Evolutionary conservation across 1,284 basidiomycete species (phyloP).

Genomic region (Peniophora sp.): DNA sequence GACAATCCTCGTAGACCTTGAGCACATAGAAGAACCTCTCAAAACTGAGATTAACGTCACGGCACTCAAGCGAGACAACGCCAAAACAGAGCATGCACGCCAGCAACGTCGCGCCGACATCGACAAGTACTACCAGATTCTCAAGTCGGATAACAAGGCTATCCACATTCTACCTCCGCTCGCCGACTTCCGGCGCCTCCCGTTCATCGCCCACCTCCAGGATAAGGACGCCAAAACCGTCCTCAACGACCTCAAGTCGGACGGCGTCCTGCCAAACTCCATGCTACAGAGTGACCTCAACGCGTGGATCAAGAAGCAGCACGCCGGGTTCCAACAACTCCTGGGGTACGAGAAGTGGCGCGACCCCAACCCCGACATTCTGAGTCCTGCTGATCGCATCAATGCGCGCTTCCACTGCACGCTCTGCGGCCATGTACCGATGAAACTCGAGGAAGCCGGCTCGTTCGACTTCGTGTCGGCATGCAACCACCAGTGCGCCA

Average conservation of each 20-base stretch:
- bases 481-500: constrained; percentile 48
- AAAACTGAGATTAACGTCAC: constrained; percentile 22
- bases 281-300: constrained; percentile 26
- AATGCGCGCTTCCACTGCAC: constrained; percentile 53
- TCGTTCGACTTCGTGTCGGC: constrained; percentile 48
- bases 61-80: constrained; percentile 17
- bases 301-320: constrained; percentile 14
- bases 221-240: constrained; percentile 5
- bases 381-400: constrained; percentile 26
- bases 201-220: constrained; percentile 31
- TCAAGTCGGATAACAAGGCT: constrained; percentile 15
- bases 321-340: constrained; percentile 30
- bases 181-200: constrained; percentile 34
- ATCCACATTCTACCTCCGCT: constrained; percentile 29
- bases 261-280: not conserved
- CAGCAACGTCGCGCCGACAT: constrained; percentile 17
- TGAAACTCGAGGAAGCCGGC: constrained; percentile 25
- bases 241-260: not conserved
- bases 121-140: constrained; percentile 25
- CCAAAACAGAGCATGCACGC: constrained; percentile 17
- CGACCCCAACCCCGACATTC: constrained; percentile 30
- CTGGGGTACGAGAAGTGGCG: constrained; percentile 46
- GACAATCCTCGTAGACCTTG: too few species aligned
- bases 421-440: constrained; percentile 32
- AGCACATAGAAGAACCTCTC: too few species aligned